Evolutionary conservation across 2,329 filamentous ascomycete genomes (phyloP).

Genomic region (Pseudogymnoascus sp.): DNA sequence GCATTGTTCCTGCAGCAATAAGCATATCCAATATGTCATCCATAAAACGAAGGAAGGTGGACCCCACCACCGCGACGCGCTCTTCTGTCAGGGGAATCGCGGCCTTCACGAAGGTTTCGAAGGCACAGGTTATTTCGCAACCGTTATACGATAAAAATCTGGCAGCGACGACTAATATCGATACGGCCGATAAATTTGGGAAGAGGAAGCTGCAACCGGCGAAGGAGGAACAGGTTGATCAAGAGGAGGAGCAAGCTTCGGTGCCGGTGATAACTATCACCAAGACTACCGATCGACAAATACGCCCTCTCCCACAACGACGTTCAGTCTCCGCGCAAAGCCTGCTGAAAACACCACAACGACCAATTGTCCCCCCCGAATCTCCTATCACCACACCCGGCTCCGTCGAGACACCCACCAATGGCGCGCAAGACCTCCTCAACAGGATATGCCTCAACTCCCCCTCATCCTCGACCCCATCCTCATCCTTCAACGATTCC

Average conservation of each 20-base stretch:
- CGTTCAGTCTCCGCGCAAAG: conserved; percentile 10
- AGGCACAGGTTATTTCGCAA: conserved; percentile 28
- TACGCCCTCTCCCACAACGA: conserved; percentile 14
- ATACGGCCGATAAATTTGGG: conserved; percentile 24
- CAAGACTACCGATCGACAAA: conserved; percentile 9
- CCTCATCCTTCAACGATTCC: conserved; percentile 13
- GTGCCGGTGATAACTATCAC: conserved; percentile 8
- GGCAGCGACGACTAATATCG: conserved; percentile 19
- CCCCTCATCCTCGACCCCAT: conserved; percentile 16
- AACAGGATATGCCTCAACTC: conserved; percentile 23
- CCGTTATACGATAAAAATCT: conserved; percentile 27
- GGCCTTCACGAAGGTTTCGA: conserved; percentile 35
- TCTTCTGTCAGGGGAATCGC: conserved; percentile 31
- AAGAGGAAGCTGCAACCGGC: conserved; percentile 22
- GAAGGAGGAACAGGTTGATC: conserved; percentile 17
- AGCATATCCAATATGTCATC: conserved; percentile 21
- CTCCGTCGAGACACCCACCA: conserved; percentile 23
- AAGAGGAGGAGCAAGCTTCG: conserved; percentile 11
- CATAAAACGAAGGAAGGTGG: conserved; percentile 24
- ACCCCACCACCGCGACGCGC: conserved; percentile 13
- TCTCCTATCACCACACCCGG: conserved; percentile 11
- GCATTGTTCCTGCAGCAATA: conserved; percentile 16
- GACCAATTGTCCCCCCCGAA: conserved; percentile 13
- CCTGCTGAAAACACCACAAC: conserved; percentile 22
- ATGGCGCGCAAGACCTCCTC: conserved; percentile 23